Evolutionary conservation across 768 basidiomycete genomes (phyloP).

Genomic region (Cystobasidium onofrii): DNA sequence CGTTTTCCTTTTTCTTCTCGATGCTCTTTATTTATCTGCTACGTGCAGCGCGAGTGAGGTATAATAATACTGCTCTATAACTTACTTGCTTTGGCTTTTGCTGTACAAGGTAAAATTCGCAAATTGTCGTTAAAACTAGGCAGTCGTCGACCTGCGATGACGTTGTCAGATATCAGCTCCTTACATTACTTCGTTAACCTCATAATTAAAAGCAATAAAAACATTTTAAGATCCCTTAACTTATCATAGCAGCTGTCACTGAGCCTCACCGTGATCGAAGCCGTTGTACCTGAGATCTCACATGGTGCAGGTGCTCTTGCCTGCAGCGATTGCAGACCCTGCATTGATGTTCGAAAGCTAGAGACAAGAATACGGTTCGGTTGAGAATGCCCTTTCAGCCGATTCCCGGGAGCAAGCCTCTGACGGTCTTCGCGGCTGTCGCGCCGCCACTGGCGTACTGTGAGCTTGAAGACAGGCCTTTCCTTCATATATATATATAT

Average conservation of each 20-base stretch:
- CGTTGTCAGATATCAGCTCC: not conserved
- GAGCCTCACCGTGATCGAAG: too few relatives aligned
- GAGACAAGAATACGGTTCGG: too few relatives aligned
- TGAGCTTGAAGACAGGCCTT: too few relatives aligned
- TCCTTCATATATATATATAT: too few relatives aligned
- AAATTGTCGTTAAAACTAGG: not conserved
- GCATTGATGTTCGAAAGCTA: too few relatives aligned
- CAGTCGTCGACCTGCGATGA: not conserved
- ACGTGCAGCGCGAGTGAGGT: not conserved
- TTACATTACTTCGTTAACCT: not conserved
- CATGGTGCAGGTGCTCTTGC: too few relatives aligned
- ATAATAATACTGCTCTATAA: not conserved
- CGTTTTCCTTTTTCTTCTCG: not conserved
- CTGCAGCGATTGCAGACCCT: too few relatives aligned
- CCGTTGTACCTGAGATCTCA: too few relatives aligned
- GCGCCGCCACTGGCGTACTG: slow-evolving; percentile 23
- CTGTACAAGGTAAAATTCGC: not conserved
- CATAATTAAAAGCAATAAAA: not conserved
- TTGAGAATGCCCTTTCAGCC: slow-evolving; percentile 23
- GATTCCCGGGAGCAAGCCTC: slow-evolving; percentile 18
- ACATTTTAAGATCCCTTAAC: not conserved
- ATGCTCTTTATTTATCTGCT: not conserved
- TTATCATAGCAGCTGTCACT: too few relatives aligned
- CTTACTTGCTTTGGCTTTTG: not conserved
- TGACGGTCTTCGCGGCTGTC: slow-evolving; percentile 17